Base-by-base conservation (phyloP, 768 basidiomycete species). In the Trametes cingulata region DNA sequence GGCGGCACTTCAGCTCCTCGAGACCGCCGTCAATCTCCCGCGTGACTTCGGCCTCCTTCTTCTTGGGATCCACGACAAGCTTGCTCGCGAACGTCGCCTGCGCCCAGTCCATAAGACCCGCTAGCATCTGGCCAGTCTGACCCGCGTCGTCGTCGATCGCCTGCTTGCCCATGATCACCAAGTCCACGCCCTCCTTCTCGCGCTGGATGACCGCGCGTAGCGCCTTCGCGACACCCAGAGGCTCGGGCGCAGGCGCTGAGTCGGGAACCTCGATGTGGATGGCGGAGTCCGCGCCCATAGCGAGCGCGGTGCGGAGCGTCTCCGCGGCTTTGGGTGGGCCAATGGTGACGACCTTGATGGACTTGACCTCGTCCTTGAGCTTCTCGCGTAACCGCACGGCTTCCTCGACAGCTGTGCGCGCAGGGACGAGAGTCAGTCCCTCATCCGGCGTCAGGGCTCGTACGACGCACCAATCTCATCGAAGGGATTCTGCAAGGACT, bases 161-260 rank as follows among this genome's bases (percentile, higher is more conserved):
- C 74, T 99, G 97, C 76, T 99, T 99, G 3, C 97, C 97, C 76
- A 98, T 80, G 55, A 99, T 95, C 39, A 99, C 90, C 56, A 98
- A 66, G 68, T 98, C 96, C 9, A 91, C 81, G 37, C 77, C 80
- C 15, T 75, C 79, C 54, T 78, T 78, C 71, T 86, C 80, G 35
- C 80, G 80, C 52, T 85, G 79, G 53, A 98, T 88, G 67, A 95
- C 66, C 3, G 87, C 89, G 40, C 82, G 82, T 61, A 99, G 82
- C 1, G 91, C 85, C 69, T 92, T 90, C 42, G 96, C 96, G 37
- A 99, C 85, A 2, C 88, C 87, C 45, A 99, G 85, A 10, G 97
- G 97, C 71, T 99, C 97, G 0, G 91, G 91, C 0, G 86, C 72
- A 0, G 87, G 88, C 8, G 80, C 79, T 6, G 78, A 75, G 55